phyloP scores from a whole-genome alignment of 208 protist genomes.

The Leishmania tarentolae region DNA sequence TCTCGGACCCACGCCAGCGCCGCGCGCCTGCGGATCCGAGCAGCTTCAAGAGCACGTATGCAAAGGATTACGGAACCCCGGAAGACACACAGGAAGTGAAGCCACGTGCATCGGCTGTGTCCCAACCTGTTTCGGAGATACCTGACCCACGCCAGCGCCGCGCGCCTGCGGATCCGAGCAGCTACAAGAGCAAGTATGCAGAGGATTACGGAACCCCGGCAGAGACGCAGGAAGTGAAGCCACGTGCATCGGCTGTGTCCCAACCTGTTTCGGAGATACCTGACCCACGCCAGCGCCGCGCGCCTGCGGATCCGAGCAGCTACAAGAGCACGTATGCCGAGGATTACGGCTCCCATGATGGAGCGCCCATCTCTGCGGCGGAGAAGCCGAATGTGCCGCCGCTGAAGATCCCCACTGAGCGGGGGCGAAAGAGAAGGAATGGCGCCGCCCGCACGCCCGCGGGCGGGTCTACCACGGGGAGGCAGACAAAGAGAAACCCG shows the following conservation, averaged over 20 bases:
- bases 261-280: not conserved
- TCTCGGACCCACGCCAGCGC: not conserved
- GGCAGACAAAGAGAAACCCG: not conserved
- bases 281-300: not conserved
- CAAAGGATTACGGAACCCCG: slow-evolving; percentile 28
- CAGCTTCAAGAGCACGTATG: slow-evolving; percentile 30
- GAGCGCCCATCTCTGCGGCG: not conserved
- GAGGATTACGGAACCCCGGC: slow-evolving; percentile 27
- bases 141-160: not conserved
- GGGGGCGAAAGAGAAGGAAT: not conserved
- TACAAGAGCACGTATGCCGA: slow-evolving; percentile 20
- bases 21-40: not conserved
- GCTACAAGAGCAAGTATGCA: slow-evolving; percentile 32
- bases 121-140: not conserved
- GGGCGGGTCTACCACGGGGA: not conserved
- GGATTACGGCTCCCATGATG: not conserved
- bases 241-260: no score
- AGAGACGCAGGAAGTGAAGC: not conserved
- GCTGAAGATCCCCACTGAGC: not conserved
- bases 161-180: not conserved
- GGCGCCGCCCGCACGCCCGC: not conserved
- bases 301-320: slow-evolving; percentile 12
- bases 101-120: not conserved
- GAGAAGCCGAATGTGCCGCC: not conserved
- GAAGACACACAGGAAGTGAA: not conserved